Conservation (phyloP, 352 stramenopile species). For the Hyaloperonospora brassicae region DNA sequence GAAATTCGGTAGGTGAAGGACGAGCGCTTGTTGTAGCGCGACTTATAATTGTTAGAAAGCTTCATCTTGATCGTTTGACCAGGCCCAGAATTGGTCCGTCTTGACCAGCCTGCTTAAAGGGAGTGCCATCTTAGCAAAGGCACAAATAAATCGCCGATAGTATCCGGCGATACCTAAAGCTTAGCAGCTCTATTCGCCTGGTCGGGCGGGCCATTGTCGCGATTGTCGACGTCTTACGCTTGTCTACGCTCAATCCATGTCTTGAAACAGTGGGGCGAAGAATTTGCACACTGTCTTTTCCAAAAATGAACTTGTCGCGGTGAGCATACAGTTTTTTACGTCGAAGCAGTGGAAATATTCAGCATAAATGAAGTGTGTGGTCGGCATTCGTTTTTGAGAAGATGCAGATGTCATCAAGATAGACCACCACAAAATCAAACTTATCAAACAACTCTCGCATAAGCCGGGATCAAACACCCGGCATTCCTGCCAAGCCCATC, state of each 20-base stretch:
- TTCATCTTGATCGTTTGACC: slow-evolving; percentile 6
- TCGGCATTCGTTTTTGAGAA: background rate
- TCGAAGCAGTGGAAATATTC: background rate
- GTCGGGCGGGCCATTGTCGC: slow-evolving; percentile 16
- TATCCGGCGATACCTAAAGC: slow-evolving; percentile 23
- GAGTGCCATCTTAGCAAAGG: slow-evolving; percentile 15
- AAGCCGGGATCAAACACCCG: no score
- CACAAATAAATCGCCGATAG: slow-evolving; percentile 25
- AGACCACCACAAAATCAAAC: background rate
- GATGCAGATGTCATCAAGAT: no score
- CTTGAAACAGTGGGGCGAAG: slow-evolving; percentile 2
- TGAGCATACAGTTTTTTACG: background rate
- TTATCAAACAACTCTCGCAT: background rate
- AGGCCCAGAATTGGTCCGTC: slow-evolving; percentile 18
- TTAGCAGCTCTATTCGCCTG: background rate
- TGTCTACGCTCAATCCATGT: slow-evolving; percentile 18
- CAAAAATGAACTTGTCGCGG: background rate
- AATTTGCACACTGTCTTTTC: slow-evolving; percentile 1
- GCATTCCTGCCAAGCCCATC: background rate
- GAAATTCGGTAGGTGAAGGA: slow-evolving; percentile 18
- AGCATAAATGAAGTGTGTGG: background rate
- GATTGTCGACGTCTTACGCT: slow-evolving; percentile 20
- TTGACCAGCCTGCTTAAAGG: slow-evolving; percentile 19
- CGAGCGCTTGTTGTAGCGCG: background rate
- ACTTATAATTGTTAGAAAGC: slow-evolving; percentile 21